Evolutionary conservation across 139 green algal species (phyloP).

Genomic region (Gonium pectorale): DNA sequence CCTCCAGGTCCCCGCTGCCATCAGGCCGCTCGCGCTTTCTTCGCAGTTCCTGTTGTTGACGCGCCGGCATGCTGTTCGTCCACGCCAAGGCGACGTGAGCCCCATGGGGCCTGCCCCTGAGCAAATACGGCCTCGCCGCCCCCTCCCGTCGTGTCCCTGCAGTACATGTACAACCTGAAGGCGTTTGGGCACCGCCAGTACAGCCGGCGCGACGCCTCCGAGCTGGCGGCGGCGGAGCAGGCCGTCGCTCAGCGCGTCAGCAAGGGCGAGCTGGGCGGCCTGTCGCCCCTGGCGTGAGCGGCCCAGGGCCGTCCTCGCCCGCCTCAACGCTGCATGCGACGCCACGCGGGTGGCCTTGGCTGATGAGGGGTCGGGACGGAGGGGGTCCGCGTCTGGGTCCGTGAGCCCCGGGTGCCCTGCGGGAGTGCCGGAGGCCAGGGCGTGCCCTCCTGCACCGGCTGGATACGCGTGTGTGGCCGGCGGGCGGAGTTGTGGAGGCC

Average conservation of each 20-base stretch:
- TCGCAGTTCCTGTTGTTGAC: too few species aligned
- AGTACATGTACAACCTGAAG: constrained; percentile 69
- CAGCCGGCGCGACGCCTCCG: constrained; percentile 45
- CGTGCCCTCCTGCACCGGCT: background rate
- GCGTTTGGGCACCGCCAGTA: constrained; percentile 56
- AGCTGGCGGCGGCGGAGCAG: constrained; percentile 38
- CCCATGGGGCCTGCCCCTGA: too few species aligned
- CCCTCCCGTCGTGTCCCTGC: background rate
- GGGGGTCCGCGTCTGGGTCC: too few species aligned
- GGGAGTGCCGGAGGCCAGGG: background rate
- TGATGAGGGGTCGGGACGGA: background rate
- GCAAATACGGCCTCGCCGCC: too few species aligned
- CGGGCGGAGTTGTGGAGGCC: background rate
- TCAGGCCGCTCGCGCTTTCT: too few species aligned
- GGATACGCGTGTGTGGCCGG: background rate
- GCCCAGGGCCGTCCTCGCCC: too few species aligned
- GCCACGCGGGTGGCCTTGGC: background rate
- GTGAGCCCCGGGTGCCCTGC: background rate
- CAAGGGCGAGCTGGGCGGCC: constrained; percentile 51
- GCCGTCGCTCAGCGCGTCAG: constrained; percentile 24
- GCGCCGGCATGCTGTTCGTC: too few species aligned
- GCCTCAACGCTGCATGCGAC: background rate
- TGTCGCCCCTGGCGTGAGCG: constrained; percentile 29
- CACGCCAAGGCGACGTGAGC: too few species aligned
- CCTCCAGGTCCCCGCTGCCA: too few species aligned